Evolutionary conservation across 1,284 basidiomycete species (phyloP), one percentile per base, ranked within the genome.

Genomic region (Cutaneotrichosporon sp.): DNA sequence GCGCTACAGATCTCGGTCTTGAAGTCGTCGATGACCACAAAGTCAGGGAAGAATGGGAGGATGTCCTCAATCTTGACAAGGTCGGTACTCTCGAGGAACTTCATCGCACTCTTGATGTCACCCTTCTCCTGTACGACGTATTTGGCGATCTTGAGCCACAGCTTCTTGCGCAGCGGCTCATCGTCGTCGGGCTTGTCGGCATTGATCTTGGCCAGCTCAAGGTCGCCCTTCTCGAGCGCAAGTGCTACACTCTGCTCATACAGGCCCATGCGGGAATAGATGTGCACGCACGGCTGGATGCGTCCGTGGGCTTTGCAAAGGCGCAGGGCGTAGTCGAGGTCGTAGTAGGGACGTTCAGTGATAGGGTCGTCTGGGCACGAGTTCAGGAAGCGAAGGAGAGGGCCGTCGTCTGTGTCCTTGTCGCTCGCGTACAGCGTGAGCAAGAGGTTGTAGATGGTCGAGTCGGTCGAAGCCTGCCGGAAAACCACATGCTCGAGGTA

Each of bases 11-110:
- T 99, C 81, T 99, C 95, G 72, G 96, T 91, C 80, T 99, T 99
- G 86, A 99, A 99, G 76, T 98, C 95, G 78, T 99, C 97, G 72
- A 99, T 98, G 68, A 99, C 92, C 14, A 96, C 93, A 80, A 99
- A 99, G 81, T 99, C 96, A 2, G 97, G 96, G 87, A 99, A 99
- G 87, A 98, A 99, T 3, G 97, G 97, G 30, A 99, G 82, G 61
- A 99, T 96, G 76, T 99, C 97, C 79, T 99, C 97, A 69, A 99
- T 96, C 81, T 97, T 96, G 75, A 99, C 87, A 32, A 98, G 82
- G 72, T 94, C 90, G 0, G 96, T 97, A 65, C 91, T 90, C 73
- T 97, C 92, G 68, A 99, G 83, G 83, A 99, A 98, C 40, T 86
- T 87, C 92, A 99, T 98, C 18, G 96, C 97, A 59, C 94, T 88